These are phyloP conservation scores for Akanthomyces lecanii DNA, from an alignment of 2,329 filamentous ascomycete genomes.

Conservation along the genomic window DNA sequence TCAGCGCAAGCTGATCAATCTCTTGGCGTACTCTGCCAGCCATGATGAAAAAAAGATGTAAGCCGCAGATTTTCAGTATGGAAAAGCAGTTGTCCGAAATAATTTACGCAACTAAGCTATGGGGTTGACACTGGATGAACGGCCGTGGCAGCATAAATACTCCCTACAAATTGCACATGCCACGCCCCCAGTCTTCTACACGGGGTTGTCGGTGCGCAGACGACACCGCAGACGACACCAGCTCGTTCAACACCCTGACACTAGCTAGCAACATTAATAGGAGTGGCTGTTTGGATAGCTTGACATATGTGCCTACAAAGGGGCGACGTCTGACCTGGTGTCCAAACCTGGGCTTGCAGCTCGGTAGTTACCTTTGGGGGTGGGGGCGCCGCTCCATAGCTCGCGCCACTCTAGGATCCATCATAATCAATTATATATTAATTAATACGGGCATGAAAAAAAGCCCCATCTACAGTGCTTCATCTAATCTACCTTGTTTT, in stretches of 20 bases:
- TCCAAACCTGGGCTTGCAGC: background rate
- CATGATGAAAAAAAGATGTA: background rate
- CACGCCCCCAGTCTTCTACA: background rate
- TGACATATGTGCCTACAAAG: background rate
- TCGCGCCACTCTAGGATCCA: background rate
- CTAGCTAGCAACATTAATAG: too few species aligned
- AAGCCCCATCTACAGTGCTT: background rate
- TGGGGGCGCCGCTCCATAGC: background rate
- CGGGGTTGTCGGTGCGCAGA: background rate
- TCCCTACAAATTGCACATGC: background rate
- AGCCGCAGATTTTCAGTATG: background rate
- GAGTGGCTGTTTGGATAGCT: too few species aligned
- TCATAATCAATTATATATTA: background rate
- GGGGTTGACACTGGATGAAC: background rate
- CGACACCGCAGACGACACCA: background rate
- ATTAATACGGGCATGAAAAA: background rate
- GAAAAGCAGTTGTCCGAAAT: background rate
- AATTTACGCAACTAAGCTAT: background rate
- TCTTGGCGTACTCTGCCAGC: conserved; percentile 15
- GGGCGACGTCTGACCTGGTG: background rate
- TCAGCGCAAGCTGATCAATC: conserved; percentile 13
- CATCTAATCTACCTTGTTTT: background rate
- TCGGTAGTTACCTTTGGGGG: conserved; percentile 1
- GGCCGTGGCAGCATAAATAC: background rate
- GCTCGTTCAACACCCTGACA: background rate